Evolutionary conservation across 441 rosid species (phyloP), one percentile per base, ranked within the genome.

Genomic region (Arabidopsis hybrid): DNA sequence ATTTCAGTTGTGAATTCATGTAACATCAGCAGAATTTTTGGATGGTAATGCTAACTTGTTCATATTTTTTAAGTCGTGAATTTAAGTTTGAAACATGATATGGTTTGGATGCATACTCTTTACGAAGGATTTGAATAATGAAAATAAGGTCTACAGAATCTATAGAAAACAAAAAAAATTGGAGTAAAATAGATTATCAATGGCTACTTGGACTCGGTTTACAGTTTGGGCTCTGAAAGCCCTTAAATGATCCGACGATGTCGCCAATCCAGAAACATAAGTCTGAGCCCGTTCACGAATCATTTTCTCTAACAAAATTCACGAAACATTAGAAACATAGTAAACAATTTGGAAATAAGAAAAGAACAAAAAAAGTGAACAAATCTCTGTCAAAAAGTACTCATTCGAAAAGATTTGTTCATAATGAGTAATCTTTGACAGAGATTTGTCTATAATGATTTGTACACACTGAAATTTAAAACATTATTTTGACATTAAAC

Each of bases 261-360:
- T 62, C 39, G 42, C 16, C 39, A 8, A 62, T n/a, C 17, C 60
- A 13, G 9, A 36, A 49, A 21, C 7, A 13, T 29, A 29, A 38
- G 60, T 52, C 60, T 66, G 8, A 42, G 61, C 60, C 51, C 61
- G 18, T 39, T 53, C 11, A n/a, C 39, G 9, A 52, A 18, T 39
- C 17, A 10, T 18, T 21, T 51, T 9, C 9, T 18, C 7, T 4
- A 21, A 51, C 21, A 18, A 9, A 6, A 18, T 52, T 50, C 34
- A 51, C 3, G 56, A 1, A 21, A 21, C 26, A 49, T 8, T 47
- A 9, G 52, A 16, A 47, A 7, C 52, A 47, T 35, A 7, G 2
- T 21, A 21, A 38, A 9, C 21, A 4, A 17, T 49, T 50, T 18
- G 12, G 55, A 50, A 8, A 18, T 17, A 18, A 29, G 14, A 16